Percentiles rank a stretch among this genome's conserved stretches.
phyloP scores from a whole-genome alignment of 2,329 filamentous ascomycete genomes.

The Chalara sp. region DNA sequence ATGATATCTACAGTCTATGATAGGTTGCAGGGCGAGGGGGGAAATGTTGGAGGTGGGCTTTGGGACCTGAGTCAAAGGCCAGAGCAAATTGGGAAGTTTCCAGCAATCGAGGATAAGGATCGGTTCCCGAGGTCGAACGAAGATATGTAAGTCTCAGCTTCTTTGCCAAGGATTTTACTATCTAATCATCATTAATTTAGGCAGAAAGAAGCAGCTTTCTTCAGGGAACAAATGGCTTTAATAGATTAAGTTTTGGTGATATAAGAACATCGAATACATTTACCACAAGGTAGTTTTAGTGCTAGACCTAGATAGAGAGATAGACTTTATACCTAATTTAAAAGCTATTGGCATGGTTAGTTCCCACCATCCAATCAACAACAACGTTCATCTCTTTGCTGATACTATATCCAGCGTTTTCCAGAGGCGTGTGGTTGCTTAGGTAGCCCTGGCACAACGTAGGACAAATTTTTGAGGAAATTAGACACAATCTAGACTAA shows the following conservation, averaged over 20 bases:
- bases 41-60: slow-evolving; percentile 69
- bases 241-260: not conserved
- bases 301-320: too few relatives aligned
- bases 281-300: too few relatives aligned
- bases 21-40: slow-evolving; percentile 75
- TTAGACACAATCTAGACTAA: too few relatives aligned
- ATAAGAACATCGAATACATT: not conserved
- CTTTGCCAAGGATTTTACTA: not conserved
- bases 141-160: slow-evolving; percentile 55
- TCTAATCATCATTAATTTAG: not conserved
- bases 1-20: slow-evolving; percentile 52
- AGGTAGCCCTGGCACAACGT: too few relatives aligned
- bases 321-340: too few relatives aligned
- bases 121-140: slow-evolving; percentile 60
- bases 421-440: too few relatives aligned
- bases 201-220: slow-evolving; percentile 57
- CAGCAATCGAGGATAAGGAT: slow-evolving; percentile 63
- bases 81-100: slow-evolving; percentile 50
- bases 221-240: slow-evolving; percentile 21
- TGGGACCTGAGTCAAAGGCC: slow-evolving; percentile 46
- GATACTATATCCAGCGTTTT: not conserved
- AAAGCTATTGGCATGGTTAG: too few relatives aligned
- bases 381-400: not conserved
- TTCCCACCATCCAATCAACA: too few relatives aligned
- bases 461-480: too few relatives aligned